Evolutionary conservation across 202 grass and related monocot genomes (phyloP), one percentile per base, ranked within the genome.

Genomic region (Setaria viridis): DNA sequence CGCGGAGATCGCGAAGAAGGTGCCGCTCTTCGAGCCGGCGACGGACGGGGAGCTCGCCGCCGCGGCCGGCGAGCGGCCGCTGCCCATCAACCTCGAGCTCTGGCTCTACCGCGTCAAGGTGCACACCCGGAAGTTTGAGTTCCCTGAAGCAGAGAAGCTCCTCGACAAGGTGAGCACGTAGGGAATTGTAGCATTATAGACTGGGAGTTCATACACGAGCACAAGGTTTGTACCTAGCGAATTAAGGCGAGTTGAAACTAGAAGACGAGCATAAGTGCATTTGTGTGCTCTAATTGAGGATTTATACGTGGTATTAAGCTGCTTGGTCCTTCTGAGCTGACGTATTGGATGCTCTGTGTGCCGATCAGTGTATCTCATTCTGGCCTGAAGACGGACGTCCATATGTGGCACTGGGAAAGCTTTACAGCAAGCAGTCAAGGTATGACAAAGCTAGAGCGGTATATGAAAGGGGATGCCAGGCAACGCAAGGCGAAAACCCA

Each of bases 371-470:
- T 46, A 94, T 95, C 70, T 47, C 82, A 67, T 98, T 82, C 70
- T 98, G 95, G 95, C 96, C 96, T 71, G 96, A 98, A 95, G 96
- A 98, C 71, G 96, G 96, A 54, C 88, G 96, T 15, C 75, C 90
- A 51, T 98, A 98, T 60, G 93, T 98, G 25, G 96, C 91, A 45
- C 73, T 95, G 25, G 96, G 96, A 67, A 98, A 98, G 84, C 86
- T 95, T 58, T 95, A 92, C 29, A 69, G 62, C 62, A 98, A 98
- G 54, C 93, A 98, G 54, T 95, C 84, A 48, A 98, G 86, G 76
- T 94, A 88, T 85, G 80, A 91, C 55, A 94, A 98, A 83, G 91
- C 96, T 74, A 98, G 90, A 87, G 85, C 84, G 47, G 93, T 89
- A 48, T 98, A 98, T 41, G 96, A 98, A 73, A 99, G 88, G 86